Evolutionary conservation across 2,329 filamentous ascomycete species (phyloP), one percentile per base, ranked within the genome.

Genomic region (Mycosphaerelloides madeirae): DNA sequence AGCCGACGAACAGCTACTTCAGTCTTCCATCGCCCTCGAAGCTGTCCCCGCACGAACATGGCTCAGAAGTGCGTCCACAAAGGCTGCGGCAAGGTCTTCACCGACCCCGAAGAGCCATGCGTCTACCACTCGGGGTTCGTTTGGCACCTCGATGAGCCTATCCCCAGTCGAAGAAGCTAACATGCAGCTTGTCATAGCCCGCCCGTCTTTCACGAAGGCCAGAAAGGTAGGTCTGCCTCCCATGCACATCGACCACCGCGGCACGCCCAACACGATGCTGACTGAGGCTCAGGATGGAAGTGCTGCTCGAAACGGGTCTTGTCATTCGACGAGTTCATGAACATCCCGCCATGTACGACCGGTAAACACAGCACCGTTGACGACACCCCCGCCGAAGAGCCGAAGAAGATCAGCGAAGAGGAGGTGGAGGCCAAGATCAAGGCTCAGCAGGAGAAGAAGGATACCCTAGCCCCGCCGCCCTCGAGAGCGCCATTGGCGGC

Each of bases 231-330:
- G 71, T 48, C 52, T 51, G 47, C 46, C 50, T 46, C 31, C 34
- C 49, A 29, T 29, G 22, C 22, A 9, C 22, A 25, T n/a, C 22
- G 22, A 25, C 9, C 22, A 25, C 22, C 9, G 5, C 22, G 6
- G 5, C 18, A 15, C 28, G 12, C n/a, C 18, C 39, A 29, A 13
- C 48, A 38, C 19, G 8, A 41, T 39, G 18, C 43, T 44, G 22
- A 44, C 38, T 16, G 1, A 15, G 14, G n/a, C 16, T 15, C 61
- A 96, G 91, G 93, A 64, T 97, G 93, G 91, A 94, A 95, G 74
- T 98, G 93, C 75, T 98, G 93, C 79, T 97, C 96, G 72, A 85
- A 90, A 45, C 85, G 93, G 62, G 89, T 97, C 59, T 76, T 98
- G 59, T 96, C 89, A 48, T 98, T 98, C 66, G 93, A 98, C 70